Conservation (phyloP, 768 basidiomycete genomes). For the Hygrocybe coccinea region DNA sequence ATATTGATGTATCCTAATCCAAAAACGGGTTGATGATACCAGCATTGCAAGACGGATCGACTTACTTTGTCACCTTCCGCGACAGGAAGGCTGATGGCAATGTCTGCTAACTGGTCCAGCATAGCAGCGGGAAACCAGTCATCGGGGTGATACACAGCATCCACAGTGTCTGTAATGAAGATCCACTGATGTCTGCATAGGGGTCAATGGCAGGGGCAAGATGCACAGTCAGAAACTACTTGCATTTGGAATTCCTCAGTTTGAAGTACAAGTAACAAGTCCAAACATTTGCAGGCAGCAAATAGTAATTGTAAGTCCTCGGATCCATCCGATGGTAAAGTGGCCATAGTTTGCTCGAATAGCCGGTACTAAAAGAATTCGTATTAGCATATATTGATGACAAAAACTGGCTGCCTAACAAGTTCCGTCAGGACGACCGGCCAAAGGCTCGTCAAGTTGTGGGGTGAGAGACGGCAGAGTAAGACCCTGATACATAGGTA, state of each 20-base stretch:
- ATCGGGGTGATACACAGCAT: conserved; percentile 85
- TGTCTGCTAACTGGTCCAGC: conserved; percentile 85
- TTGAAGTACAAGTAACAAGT: conserved; percentile 86
- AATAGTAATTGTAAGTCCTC: conserved; percentile 81
- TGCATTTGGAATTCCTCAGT: conserved; percentile 98
- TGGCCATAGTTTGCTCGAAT: conserved; percentile 74
- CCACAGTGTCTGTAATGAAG: conserved; percentile 95
- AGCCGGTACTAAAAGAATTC: conserved; percentile 64
- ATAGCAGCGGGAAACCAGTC: conserved; percentile 80
- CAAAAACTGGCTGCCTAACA: conserved; percentile 39
- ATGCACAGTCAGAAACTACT: conserved; percentile 8
- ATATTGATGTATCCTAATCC: conserved; percentile 27
- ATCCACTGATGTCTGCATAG: conserved; percentile 87
- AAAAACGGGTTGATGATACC: background rate
- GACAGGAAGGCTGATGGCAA: conserved; percentile 64
- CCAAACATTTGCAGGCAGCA: conserved; percentile 90
- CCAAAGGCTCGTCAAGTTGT: conserved; percentile 95
- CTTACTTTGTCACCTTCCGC: conserved; percentile 28
- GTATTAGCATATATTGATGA: background rate
- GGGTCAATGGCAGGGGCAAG: background rate
- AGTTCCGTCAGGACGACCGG: conserved; percentile 91
- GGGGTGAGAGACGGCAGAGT: conserved; percentile 82
- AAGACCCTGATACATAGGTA: conserved; percentile 90
- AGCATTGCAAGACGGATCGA: background rate
- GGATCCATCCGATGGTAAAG: conserved; percentile 72